These are phyloP conservation scores for Haplosporangium gracile DNA, from an alignment of 192 early-diverging fungal genomes.

Conservation along the genomic window DNA sequence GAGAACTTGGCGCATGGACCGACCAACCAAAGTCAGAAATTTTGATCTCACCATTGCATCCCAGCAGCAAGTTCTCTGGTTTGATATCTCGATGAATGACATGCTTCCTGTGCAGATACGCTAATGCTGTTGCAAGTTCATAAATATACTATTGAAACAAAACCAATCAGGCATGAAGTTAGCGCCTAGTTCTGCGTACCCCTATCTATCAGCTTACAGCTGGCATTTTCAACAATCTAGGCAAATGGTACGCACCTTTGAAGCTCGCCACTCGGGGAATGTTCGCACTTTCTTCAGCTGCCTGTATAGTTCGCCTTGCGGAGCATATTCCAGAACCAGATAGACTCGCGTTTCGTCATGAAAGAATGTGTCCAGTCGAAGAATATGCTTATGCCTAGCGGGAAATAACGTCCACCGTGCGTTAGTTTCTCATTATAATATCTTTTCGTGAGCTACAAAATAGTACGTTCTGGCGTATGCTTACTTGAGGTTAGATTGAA, in stretches of 20 bases:
- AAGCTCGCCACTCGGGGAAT: conserved; percentile 82
- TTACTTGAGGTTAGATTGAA: conserved; percentile 90
- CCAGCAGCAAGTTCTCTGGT: conserved; percentile 94
- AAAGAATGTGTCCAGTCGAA: conserved; percentile 96
- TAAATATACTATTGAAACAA: conserved; percentile 76
- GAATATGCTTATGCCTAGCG: conserved; percentile 88
- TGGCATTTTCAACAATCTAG: not conserved
- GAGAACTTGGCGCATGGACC: conserved; percentile 84
- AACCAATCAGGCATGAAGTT: not conserved
- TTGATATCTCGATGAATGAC: conserved; percentile 98
- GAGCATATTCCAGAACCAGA: conserved; percentile 96
- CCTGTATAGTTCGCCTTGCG: conserved; percentile 93
- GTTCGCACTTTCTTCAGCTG: conserved; percentile 74
- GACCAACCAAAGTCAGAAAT: conserved; percentile 99
- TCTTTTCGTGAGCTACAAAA: not conserved
- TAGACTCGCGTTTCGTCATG: conserved; percentile 94
- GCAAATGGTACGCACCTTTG: conserved; percentile 65
- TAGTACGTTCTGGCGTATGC: not conserved
- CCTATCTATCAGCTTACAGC: not conserved
- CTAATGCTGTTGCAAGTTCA: conserved; percentile 89
- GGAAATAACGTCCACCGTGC: not conserved
- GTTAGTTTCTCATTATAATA: too few relatives aligned
- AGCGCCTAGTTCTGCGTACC: not conserved
- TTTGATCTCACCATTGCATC: conserved; percentile 89
- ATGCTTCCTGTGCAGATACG: conserved; percentile 89